Base-by-base conservation (phyloP, 1,284 basidiomycete species). In the Malassezia sympodialis region DNA sequence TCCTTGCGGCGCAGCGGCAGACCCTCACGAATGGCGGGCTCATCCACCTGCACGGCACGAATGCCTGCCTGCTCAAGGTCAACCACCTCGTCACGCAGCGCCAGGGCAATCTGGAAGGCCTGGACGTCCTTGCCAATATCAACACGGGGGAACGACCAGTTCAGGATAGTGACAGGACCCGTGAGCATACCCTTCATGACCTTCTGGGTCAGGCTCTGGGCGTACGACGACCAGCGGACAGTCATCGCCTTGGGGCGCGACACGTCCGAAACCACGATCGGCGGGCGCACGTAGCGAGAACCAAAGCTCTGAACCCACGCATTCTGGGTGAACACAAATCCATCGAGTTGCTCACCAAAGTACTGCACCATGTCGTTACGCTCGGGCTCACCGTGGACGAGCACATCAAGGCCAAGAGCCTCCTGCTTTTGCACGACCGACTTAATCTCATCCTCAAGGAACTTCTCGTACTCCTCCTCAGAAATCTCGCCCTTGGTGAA, bases 121-220 rank as follows among this genome's bases (percentile, higher is more conserved):
- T 99, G 94, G 62, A 93, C 77, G 79, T 98, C 94, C 77, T 89
- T 88, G 59, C 87, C 83, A 72, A 98, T 86, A 77, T 99, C 94
- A 67, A 89, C 90, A 79, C 94, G 93, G 73, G 94, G 94, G 93
- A 98, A 99, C 40, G 94, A 98, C 94, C 94, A 98, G 83, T 96
- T 96, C 78, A 98, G 84, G 79, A 98, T 96, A 54, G 76, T 77
- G 61, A 77, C 76, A 40, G 76, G 76, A 62, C 91, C 90, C 60
- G 93, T 93, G 62, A 78, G 71, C 94, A 98, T 98, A 69, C 93
- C 93, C 86, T 99, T 99, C 88, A 99, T 93, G 73, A 93, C 90
- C 78, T 85, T 86, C 77, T 83, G 79, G 69, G 91, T 88, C 67
- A 96, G 76, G 77, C 87, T 90, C 81, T 98, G 94, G 58, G 94